Conservation (phyloP, 495 filamentous ascomycete species). For the Neurospora sp. region DNA sequence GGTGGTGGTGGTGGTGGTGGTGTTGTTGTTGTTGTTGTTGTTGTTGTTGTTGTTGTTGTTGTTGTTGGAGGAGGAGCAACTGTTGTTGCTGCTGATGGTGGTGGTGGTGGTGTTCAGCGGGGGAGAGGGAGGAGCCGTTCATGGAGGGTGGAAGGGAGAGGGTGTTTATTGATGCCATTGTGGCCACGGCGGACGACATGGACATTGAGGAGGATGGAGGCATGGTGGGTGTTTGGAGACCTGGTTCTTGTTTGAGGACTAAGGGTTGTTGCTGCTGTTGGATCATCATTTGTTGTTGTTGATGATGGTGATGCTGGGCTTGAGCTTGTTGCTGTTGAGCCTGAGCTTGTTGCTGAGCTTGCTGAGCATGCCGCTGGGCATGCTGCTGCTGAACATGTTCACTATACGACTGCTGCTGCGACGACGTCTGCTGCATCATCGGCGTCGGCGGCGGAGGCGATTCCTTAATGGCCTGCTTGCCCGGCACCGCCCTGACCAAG, state of each 20-base stretch:
- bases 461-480: constrained; percentile 29
- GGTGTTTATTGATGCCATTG: not conserved
- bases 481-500: constrained; percentile 24
- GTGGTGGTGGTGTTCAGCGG: not conserved
- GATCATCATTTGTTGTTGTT: constrained; percentile 2
- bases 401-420: not conserved
- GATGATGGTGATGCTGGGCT: constrained; percentile 6
- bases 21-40: no score
- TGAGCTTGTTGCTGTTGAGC: not conserved
- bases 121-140: not conserved
- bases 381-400: not conserved
- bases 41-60: not conserved
- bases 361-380: not conserved
- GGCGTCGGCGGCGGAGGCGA: constrained; percentile 12
- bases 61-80: not conserved
- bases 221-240: not conserved
- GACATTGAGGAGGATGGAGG: not conserved
- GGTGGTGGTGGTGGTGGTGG: no score
- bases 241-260: constrained; percentile 1
- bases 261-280: not conserved
- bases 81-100: not conserved
- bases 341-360: constrained; percentile 7
- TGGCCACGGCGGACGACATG: not conserved
- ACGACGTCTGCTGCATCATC: not conserved
- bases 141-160: not conserved